A percentile compares a stretch with the other conserved stretches of the same genome.
These are phyloP conservation scores for Pelargonium fulgidum DNA, from an alignment of 441 rosid genomes.

Conservation along the genomic window DNA sequence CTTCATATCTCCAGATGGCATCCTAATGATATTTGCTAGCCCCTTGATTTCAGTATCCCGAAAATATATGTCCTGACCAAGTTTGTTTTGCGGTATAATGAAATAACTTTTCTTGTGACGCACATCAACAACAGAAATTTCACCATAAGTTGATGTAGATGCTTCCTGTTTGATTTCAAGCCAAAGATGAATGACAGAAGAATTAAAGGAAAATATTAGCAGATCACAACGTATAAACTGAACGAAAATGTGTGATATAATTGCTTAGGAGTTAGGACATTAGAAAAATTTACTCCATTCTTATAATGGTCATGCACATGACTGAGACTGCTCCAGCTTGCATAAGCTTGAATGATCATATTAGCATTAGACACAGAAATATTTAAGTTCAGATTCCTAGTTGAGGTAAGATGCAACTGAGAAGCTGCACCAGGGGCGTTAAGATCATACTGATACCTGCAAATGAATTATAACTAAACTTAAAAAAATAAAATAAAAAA, in stretches of 20 bases:
- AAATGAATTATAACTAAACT: conserved; percentile 17
- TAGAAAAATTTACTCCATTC: conserved; percentile 41
- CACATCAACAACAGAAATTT: conserved; percentile 54
- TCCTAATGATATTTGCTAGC: conserved; percentile 46
- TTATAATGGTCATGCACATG: conserved; percentile 44
- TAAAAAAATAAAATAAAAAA: not conserved
- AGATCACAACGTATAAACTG: not conserved
- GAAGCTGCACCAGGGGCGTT: conserved; percentile 73
- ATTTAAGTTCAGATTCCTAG: conserved; percentile 78
- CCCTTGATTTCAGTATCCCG: conserved; percentile 65
- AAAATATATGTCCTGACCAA: conserved; percentile 88
- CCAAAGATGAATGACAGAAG: conserved; percentile 11
- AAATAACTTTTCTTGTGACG: conserved; percentile 73
- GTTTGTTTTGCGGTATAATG: conserved; percentile 85
- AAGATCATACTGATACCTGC: conserved; percentile 80
- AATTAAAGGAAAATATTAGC: conserved; percentile 4
- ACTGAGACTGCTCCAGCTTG: conserved; percentile 90
- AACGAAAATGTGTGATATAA: not conserved
- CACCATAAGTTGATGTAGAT: conserved; percentile 40
- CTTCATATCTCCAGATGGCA: conserved; percentile 91
- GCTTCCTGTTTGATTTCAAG: conserved; percentile 44
- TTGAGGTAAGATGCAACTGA: conserved; percentile 71
- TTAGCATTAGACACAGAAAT: conserved; percentile 78
- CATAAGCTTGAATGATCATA: conserved; percentile 92
- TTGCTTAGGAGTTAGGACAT: not conserved